phyloP scores from a whole-genome alignment of 1,139 yeast species.

The Geotrichum australiense region DNA sequence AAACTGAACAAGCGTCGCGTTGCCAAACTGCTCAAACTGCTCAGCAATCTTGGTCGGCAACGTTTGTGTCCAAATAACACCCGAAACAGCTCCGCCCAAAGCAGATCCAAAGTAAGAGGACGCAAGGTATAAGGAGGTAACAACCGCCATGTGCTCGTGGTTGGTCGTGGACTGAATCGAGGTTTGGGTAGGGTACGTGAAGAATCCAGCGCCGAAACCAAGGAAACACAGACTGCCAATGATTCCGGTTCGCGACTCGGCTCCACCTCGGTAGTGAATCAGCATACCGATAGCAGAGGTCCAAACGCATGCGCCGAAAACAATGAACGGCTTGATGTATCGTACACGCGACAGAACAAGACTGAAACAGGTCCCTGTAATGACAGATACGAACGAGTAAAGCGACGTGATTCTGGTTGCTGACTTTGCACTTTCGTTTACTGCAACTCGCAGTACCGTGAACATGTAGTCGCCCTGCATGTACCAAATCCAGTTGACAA shows the following conservation, averaged over 20 bases:
- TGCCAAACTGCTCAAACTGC: slow-evolving; percentile 21
- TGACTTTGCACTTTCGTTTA: slow-evolving; percentile 49
- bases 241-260: slow-evolving; percentile 45
- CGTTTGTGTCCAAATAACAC: slow-evolving; percentile 42
- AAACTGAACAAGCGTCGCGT: slow-evolving; percentile 34
- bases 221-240: slow-evolving; percentile 59
- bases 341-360: slow-evolving; percentile 44
- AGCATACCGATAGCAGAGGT: slow-evolving; percentile 52
- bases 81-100: slow-evolving; percentile 42
- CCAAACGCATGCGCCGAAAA: slow-evolving; percentile 52
- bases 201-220: slow-evolving; percentile 69
- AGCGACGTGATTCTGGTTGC: slow-evolving; percentile 61
- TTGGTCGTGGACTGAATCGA: slow-evolving; percentile 57
- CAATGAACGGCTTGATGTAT: slow-evolving; percentile 53
- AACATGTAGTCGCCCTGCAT: slow-evolving; percentile 65
- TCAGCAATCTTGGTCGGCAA: slow-evolving; percentile 33
- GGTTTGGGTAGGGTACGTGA: slow-evolving; percentile 60
- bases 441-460: slow-evolving; percentile 56
- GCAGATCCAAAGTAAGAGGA: slow-evolving; percentile 41
- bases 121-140: slow-evolving; percentile 40
- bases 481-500: slow-evolving; percentile 53
- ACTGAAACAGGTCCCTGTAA: slow-evolving; percentile 56
- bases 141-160: slow-evolving; percentile 43
- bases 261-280: slow-evolving; percentile 50
- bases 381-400: slow-evolving; percentile 57